phyloP scores from a whole-genome alignment of 306 rosid genomes.

The Quercus engelmannii region DNA sequence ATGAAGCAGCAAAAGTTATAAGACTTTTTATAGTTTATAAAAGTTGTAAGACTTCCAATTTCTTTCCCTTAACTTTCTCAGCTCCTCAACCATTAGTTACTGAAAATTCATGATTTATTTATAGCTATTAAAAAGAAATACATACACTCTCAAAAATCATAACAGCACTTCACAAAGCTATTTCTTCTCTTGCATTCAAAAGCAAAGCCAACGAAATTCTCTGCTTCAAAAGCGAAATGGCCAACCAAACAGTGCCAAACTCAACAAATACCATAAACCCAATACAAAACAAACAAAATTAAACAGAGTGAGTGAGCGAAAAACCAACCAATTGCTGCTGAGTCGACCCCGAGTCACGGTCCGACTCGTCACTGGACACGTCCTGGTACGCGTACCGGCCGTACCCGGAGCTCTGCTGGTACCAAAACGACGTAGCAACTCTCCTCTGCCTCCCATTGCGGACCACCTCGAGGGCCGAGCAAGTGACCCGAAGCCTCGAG shows the following conservation, averaged over 20 bases:
- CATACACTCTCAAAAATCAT: neutral
- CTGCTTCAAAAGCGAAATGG: neutral
- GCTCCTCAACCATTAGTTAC: no score
- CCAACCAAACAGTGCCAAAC: neutral
- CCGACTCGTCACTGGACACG: slow-evolving; percentile 65
- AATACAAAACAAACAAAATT: neutral
- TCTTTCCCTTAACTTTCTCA: no score
- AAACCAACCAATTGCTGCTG: slow-evolving; percentile 54
- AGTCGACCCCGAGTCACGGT: slow-evolving; percentile 43
- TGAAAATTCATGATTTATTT: no score
- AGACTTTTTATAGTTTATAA: neutral
- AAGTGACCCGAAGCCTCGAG: slow-evolving; percentile 18
- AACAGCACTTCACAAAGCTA: neutral
- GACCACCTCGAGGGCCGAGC: slow-evolving; percentile 23
- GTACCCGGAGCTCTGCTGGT: slow-evolving; percentile 45
- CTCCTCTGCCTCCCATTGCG: slow-evolving; percentile 28
- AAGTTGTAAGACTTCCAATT: no score
- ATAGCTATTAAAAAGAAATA: no score
- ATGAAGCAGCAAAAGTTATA: neutral
- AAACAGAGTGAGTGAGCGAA: neutral
- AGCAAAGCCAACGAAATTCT: neutral
- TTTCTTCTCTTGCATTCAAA: neutral
- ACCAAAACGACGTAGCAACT: slow-evolving; percentile 40
- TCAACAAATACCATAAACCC: neutral
- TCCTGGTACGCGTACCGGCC: slow-evolving; percentile 74